Base-by-base conservation (phyloP, 768 basidiomycete species). In the Termitomyces sp. region DNA sequence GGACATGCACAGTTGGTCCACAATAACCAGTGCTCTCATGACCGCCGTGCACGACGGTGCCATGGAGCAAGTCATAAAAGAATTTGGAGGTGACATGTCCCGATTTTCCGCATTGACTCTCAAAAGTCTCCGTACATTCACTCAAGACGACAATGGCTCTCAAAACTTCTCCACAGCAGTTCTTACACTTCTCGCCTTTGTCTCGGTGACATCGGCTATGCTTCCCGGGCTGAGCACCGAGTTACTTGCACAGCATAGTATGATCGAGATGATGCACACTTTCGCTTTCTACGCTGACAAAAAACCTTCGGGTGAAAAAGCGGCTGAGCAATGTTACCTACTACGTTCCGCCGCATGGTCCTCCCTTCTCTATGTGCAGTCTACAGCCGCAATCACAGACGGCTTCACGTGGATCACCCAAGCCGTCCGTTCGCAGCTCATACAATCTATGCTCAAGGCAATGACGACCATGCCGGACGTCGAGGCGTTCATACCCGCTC, bases 341-440 rank as follows among this genome's bases (percentile, higher is more conserved):
- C 18, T 36, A 24, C 32, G 50, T 18, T 34, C 30, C 10, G 27
- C 26, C 22, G 24, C 32, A 24, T 51, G 50, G 50, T 51, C 50
- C 20, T 36, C 34, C 20, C 34, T 51, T 24, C 16, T 51, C 26
- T 51, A 51, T 16, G 37, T 51, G 24, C 14, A 22, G 8, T 18
- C 34, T 3, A 51, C 50, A 8, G 22, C 50, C 10, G 32, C 16
- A 12, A 39, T 51, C 14, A 36, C 50, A 22, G 50, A 51, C 18
- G 50, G 50, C 50, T 51, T 20, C 50, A 51, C 50, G 7, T 51
- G 50, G 50, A 18, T 51, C 20, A 39, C 50, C 12, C 50, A 51
- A 30, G 50, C 50, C 8, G 37, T 51, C 20, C 34, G 50, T 39
- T 51, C 34, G 16, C 34, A 39, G 18, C 32, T 51, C 10, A 51